Conservation (phyloP, 2,329 filamentous ascomycete species). For the Cryphonectria nitschkei region DNA sequence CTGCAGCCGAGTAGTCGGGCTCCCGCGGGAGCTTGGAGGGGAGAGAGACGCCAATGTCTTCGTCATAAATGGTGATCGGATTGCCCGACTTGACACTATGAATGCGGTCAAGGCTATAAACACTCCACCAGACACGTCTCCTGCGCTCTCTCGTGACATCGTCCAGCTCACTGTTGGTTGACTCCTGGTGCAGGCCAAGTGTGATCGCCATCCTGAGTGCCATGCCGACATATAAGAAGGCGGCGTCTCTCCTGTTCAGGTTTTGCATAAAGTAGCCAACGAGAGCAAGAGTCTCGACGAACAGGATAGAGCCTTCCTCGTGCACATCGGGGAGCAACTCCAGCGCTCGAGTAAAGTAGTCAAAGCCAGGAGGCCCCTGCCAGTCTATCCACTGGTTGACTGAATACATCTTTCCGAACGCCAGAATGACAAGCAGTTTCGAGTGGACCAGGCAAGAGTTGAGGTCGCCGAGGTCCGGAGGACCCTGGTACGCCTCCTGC, state of each 20-base stretch:
- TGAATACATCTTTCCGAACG: conserved; percentile 60
- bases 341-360: conserved; percentile 56
- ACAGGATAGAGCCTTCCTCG: conserved; percentile 57
- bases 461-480: conserved; percentile 46
- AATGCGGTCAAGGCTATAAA: conserved; percentile 59
- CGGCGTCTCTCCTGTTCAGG: conserved; percentile 57
- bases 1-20: conserved; percentile 47
- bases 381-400: conserved; percentile 59
- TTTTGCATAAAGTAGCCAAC: conserved; percentile 62
- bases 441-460: conserved; percentile 54
- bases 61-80: conserved; percentile 57
- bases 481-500: conserved; percentile 46
- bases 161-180: conserved; percentile 40
- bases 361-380: conserved; percentile 58
- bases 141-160: conserved; percentile 51
- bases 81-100: conserved; percentile 58
- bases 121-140: conserved; percentile 59
- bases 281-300: conserved; percentile 58
- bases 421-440: conserved; percentile 56
- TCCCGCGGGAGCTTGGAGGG: conserved; percentile 43
- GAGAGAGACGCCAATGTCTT: conserved; percentile 52
- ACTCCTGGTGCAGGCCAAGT: conserved; percentile 58
- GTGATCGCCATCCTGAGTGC: conserved; percentile 62
- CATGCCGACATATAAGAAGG: conserved; percentile 57
- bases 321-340: conserved; percentile 58